Percentiles rank a stretch among this genome's conserved stretches.
Evolutionary conservation across 345 rosid genomes (phyloP).

Genomic region (Chamaenerion angustifolium): DNA sequence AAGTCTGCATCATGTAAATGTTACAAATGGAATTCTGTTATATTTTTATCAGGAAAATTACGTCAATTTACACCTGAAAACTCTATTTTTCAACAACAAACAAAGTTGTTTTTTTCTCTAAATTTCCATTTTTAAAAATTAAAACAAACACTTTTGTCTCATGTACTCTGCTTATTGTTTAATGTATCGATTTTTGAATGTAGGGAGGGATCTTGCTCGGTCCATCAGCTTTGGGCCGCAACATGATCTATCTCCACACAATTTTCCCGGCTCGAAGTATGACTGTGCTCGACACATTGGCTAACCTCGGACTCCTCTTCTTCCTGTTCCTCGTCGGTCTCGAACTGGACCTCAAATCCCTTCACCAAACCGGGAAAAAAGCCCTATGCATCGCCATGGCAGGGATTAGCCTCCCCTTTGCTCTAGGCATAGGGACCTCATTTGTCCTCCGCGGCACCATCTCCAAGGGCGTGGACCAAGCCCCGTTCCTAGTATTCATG

Average conservation of each 20-base stretch:
- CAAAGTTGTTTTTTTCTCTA: too few relatives aligned
- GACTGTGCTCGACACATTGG: slow-evolving; percentile 63
- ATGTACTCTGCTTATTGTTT: too few relatives aligned
- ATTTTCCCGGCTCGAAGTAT: slow-evolving; percentile 43
- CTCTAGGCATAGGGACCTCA: slow-evolving; percentile 51
- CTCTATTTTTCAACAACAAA: too few relatives aligned
- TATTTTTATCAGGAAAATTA: too few relatives aligned
- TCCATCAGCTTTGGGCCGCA: slow-evolving; percentile 66
- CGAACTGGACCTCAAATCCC: slow-evolving; percentile 39
- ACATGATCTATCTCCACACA: slow-evolving; percentile 20
- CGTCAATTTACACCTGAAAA: too few relatives aligned
- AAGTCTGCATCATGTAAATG: too few relatives aligned
- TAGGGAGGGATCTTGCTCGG: slow-evolving; percentile 76
- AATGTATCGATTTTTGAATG: not conserved
- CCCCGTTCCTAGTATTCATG: slow-evolving; percentile 70
- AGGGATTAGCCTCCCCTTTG: slow-evolving; percentile 53
- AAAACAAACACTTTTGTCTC: too few relatives aligned
- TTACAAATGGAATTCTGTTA: too few relatives aligned
- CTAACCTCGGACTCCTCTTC: slow-evolving; percentile 68
- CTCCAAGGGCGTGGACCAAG: slow-evolving; percentile 19
- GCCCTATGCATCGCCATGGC: slow-evolving; percentile 49
- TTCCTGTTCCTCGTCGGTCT: slow-evolving; percentile 67
- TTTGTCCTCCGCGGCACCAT: slow-evolving; percentile 29
- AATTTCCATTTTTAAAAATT: too few relatives aligned
- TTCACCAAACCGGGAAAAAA: slow-evolving; percentile 45